These are phyloP conservation scores for Agastache rugosa DNA, from an alignment of 257 asterid species.

Conservation along the genomic window DNA sequence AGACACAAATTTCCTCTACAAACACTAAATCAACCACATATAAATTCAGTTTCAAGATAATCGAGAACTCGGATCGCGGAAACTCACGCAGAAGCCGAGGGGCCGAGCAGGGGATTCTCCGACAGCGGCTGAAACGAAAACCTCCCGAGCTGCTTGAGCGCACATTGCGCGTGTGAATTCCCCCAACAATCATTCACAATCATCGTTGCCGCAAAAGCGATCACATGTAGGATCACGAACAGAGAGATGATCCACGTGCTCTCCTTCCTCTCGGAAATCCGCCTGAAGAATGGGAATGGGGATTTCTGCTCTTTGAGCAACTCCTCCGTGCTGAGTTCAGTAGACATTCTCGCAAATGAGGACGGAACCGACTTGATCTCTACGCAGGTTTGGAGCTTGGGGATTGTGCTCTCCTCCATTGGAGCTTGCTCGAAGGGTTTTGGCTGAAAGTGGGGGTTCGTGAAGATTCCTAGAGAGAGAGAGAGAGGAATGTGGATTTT, in stretches of 20 bases:
- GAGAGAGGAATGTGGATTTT: background rate
- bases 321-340: slow-evolving; percentile 57
- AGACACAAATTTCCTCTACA: background rate
- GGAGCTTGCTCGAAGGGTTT: slow-evolving; percentile 17
- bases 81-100: slow-evolving; percentile 90
- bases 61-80: background rate
- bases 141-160: slow-evolving; percentile 62
- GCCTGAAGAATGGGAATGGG: slow-evolving; percentile 78
- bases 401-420: slow-evolving; percentile 31
- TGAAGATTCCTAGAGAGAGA: background rate
- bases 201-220: slow-evolving; percentile 71
- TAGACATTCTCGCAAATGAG: slow-evolving; percentile 42
- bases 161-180: slow-evolving; percentile 68
- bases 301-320: slow-evolving; percentile 53
- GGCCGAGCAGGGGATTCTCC: slow-evolving; percentile 89
- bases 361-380: slow-evolving; percentile 49
- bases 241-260: slow-evolving; percentile 79
- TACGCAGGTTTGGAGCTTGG: slow-evolving; percentile 44
- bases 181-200: slow-evolving; percentile 74
- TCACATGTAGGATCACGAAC: slow-evolving; percentile 72
- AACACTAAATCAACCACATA: background rate
- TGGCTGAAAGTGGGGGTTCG: background rate
- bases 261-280: slow-evolving; percentile 63
- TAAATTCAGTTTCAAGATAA: background rate
- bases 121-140: slow-evolving; percentile 83